Evolutionary conservation across 441 rosid genomes (phyloP).

Genomic region (Mallotus repandus): DNA sequence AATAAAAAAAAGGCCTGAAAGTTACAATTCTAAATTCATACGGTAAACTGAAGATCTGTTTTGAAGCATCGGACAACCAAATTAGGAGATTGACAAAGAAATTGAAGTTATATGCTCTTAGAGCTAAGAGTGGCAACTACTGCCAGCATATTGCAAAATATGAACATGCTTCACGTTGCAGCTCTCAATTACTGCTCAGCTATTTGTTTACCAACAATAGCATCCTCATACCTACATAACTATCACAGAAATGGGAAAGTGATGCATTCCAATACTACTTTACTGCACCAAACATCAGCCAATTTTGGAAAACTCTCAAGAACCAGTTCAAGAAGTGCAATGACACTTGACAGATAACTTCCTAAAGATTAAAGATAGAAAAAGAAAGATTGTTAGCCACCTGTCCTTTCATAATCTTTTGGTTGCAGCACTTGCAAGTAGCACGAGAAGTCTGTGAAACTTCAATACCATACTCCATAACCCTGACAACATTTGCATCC

Average conservation of each 20-base stretch:
- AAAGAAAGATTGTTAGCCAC: conserved; percentile 30
- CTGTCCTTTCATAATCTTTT: conserved; percentile 90
- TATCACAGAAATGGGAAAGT: no score
- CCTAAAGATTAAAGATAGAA: neutral
- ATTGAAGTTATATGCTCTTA: neutral
- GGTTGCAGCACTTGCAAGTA: conserved; percentile 62
- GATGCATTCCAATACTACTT: no score
- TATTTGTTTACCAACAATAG: neutral
- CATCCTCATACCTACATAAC: neutral
- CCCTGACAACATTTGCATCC: conserved; percentile 17
- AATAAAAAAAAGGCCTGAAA: neutral
- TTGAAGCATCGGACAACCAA: neutral
- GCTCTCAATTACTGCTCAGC: neutral
- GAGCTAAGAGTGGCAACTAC: neutral
- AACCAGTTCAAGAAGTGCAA: neutral
- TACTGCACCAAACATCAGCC: neutral
- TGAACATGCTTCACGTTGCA: neutral
- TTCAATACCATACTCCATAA: conserved; percentile 59
- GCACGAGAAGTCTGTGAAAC: conserved; percentile 85
- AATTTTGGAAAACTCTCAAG: neutral
- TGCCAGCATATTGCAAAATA: neutral
- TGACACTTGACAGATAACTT: neutral
- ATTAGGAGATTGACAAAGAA: neutral
- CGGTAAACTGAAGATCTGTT: neutral
- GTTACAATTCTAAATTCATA: no score